Percentiles rank a stretch among this genome's conserved stretches.
Evolutionary conservation across 1,139 yeast species (phyloP).

Genomic region (Saccharomyces hybrid): DNA sequence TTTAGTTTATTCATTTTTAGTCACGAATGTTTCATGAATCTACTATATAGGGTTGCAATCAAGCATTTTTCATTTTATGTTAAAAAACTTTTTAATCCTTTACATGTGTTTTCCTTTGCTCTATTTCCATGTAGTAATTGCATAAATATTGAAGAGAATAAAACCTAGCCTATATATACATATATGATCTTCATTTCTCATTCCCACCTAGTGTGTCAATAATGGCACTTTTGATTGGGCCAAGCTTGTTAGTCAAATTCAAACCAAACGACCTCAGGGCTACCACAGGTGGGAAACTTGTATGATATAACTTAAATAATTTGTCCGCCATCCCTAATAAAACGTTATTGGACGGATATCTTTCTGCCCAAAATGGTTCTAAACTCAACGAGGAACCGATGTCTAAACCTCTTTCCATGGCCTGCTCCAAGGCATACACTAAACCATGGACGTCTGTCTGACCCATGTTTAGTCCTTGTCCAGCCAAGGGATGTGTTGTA

Average conservation of each 20-base stretch:
- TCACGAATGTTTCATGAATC: constrained; percentile 23
- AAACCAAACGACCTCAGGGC: constrained; percentile 70
- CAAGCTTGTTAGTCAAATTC: constrained; percentile 54
- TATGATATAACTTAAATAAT: constrained; percentile 77
- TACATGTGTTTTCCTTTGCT: neutral
- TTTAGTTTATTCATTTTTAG: constrained; percentile 8
- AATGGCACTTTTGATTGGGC: constrained; percentile 53
- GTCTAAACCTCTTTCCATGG: constrained; percentile 73
- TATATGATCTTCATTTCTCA: neutral
- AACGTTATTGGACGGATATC: constrained; percentile 73
- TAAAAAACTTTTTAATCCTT: neutral
- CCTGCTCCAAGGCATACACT: constrained; percentile 60
- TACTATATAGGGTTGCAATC: constrained; percentile 18
- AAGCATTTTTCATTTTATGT: neutral
- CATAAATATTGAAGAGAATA: neutral
- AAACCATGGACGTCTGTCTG: constrained; percentile 80
- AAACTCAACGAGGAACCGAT: constrained; percentile 70
- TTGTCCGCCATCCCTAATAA: constrained; percentile 86
- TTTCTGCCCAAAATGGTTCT: constrained; percentile 76
- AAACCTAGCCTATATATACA: neutral
- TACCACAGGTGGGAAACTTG: constrained; percentile 68
- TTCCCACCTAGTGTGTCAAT: constrained; percentile 33
- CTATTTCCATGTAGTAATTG: neutral
- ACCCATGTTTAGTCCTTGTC: constrained; percentile 98
- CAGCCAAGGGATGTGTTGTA: constrained; percentile 94